Percentiles rank a stretch among this genome's conserved stretches.
phyloP scores from a whole-genome alignment of 192 early-diverging fungal genomes.

The Geranomyces michiganensis region DNA sequence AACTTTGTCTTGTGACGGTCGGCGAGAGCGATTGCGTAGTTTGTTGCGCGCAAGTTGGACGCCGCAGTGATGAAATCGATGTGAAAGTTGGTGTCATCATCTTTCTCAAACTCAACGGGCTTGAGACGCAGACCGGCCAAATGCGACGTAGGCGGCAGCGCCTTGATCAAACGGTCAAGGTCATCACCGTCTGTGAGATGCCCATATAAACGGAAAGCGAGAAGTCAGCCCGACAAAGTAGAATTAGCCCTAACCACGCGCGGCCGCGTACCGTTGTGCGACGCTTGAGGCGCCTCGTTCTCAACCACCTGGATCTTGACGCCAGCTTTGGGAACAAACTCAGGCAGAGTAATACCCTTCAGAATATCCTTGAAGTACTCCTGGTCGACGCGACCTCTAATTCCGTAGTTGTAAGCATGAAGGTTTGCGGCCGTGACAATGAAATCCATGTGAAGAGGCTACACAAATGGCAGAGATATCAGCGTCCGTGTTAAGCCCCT shows the following conservation, averaged over 20 bases:
- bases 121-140: slow-evolving; percentile 83
- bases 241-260: too few relatives aligned
- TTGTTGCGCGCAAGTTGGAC: slow-evolving; percentile 90
- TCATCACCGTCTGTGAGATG: slow-evolving; percentile 42
- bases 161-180: slow-evolving; percentile 67
- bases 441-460: slow-evolving; percentile 84
- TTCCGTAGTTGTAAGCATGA: slow-evolving; percentile 94
- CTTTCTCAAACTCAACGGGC: slow-evolving; percentile 98
- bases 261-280: slow-evolving; percentile 44
- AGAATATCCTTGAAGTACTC: slow-evolving; percentile 70
- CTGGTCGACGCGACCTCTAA: slow-evolving; percentile 75
- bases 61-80: slow-evolving; percentile 99
- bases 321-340: slow-evolving; percentile 85
- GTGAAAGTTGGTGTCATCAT: slow-evolving; percentile 99
- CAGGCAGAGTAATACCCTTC: slow-evolving; percentile 66
- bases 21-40: slow-evolving; percentile 83
- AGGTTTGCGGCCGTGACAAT: slow-evolving; percentile 90
- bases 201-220: neutral
- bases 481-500: neutral
- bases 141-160: slow-evolving; percentile 76
- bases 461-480: neutral
- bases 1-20: slow-evolving; percentile 91
- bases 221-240: neutral
- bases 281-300: slow-evolving; percentile 67
- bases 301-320: slow-evolving; percentile 97